Conservation (phyloP, 2,329 filamentous ascomycete genomes). For the Fusarium xyrophilum region DNA sequence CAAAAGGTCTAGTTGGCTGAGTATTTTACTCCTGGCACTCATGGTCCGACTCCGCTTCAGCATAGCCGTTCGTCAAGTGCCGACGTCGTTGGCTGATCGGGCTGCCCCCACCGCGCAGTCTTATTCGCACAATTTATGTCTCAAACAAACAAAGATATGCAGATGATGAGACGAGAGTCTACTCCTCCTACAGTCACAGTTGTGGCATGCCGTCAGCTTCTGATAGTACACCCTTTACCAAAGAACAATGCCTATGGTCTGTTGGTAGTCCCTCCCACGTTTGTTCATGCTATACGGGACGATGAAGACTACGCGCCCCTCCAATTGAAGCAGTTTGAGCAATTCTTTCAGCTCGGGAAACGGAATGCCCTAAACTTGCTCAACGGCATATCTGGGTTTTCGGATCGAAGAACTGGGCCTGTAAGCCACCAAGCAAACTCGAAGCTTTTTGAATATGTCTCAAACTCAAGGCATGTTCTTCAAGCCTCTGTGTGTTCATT, state of each 20-base stretch:
- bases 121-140: not conserved
- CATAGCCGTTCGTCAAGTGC: slow-evolving; percentile 25
- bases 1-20: not conserved
- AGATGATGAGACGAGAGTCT: not conserved
- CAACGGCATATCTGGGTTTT: not conserved
- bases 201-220: not conserved
- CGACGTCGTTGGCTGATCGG: slow-evolving; percentile 8
- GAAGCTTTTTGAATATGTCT: not conserved
- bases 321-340: not conserved
- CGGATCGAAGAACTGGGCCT: not conserved
- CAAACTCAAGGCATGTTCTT: not conserved
- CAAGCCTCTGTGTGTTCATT: not conserved
- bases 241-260: slow-evolving; percentile 9
- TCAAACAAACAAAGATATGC: slow-evolving; percentile 1
- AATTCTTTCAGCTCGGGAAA: not conserved
- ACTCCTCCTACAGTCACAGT: not conserved
- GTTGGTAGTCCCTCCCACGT: slow-evolving; percentile 1
- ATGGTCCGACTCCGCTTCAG: not conserved
- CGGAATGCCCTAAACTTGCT: not conserved
- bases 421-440: slow-evolving; percentile 2
- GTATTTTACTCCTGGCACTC: not conserved
- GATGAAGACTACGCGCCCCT: slow-evolving; percentile 7
- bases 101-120: not conserved
- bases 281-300: slow-evolving; percentile 5
- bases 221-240: not conserved